These are phyloP conservation scores for Papiliotrema flavescens DNA, from an alignment of 1,284 basidiomycete genomes.

Conservation along the genomic window DNA sequence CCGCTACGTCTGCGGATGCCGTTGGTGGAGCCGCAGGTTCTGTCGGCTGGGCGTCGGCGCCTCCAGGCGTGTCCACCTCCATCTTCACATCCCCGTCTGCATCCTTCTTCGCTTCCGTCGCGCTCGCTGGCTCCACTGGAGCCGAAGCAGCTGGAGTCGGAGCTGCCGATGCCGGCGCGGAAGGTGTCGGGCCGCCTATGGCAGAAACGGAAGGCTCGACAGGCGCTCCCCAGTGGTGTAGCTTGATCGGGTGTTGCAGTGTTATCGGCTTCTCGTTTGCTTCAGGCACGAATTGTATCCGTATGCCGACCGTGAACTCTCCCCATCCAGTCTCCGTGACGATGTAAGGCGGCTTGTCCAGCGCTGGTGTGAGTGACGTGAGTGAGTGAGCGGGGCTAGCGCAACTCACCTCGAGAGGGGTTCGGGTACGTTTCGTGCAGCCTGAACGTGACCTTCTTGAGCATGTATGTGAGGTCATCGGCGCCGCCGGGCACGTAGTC, in stretches of 20 bases:
- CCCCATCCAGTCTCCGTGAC: slow-evolving; percentile 99
- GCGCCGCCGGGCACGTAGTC: slow-evolving; percentile 61
- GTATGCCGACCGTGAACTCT: slow-evolving; percentile 95
- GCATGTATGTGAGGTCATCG: slow-evolving; percentile 81
- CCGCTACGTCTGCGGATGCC: neutral
- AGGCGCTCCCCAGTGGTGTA: slow-evolving; percentile 80
- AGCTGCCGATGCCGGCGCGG: neutral
- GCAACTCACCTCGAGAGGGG: slow-evolving; percentile 79
- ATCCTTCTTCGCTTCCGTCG: neutral
- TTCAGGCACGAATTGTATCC: slow-evolving; percentile 87
- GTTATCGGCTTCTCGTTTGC: slow-evolving; percentile 85
- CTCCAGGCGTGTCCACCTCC: neutral
- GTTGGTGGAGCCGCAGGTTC: neutral
- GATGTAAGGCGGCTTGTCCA: slow-evolving; percentile 91
- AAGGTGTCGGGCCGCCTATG: slow-evolving; percentile 9
- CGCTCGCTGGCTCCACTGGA: neutral
- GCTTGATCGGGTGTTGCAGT: slow-evolving; percentile 88
- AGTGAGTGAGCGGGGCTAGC: too few relatives aligned
- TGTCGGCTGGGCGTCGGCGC: neutral
- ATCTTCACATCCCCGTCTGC: neutral
- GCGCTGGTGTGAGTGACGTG: slow-evolving; percentile 53
- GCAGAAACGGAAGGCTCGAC: slow-evolving; percentile 31
- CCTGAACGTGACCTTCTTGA: slow-evolving; percentile 95
- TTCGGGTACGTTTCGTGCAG: slow-evolving; percentile 95
- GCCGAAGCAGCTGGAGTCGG: neutral